Evolutionary conservation across 129 eudicot genomes (phyloP), one percentile per base, ranked within the genome.

Genomic region (Tanacetum coccineum): DNA sequence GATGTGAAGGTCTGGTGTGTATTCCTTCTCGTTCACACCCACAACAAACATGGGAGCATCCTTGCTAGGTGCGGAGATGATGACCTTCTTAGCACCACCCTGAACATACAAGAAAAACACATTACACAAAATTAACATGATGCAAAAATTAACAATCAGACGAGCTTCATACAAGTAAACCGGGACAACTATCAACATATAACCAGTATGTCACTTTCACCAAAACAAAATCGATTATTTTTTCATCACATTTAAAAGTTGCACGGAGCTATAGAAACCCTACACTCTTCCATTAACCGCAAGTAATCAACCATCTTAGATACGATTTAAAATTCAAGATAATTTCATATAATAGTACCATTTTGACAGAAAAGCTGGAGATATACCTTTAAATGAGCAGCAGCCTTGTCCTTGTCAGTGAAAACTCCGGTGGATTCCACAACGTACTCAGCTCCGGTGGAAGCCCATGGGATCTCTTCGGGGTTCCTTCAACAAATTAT

Each of bases 31-130:
- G n/a, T 85, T 85, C 67, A 85, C 91, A 75, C 91, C 91, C 61
- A 85, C 85, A 39, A 85, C 91, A n/a, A 85, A 85, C 87, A 85
- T 85, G 28, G 87, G 91, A 9, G 91, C 91, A 82, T 85, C 87
- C 80, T 85, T 85, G 46, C 91, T 84, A 0, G 90, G 90, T 13
- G 90, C 90, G 14, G 90, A 84, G 12, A 84, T 84, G 73, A 84
- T 46, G 46, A 85, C 91, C 79, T 85, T 85, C 79, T 85, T 85
- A 42, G 91, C 91, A 44, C 91, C 91, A 51, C 91, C 91, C 91
- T 85, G 25, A 50, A 75, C 57, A 68, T 60, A 75, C 3, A 4
- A 2, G 11, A 14, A 14, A 32, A 47, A 8, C 1, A 32, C 25
- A 18, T 28, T 14, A 21, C 30, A n/a, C 52, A 45, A 51, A 62